A percentile compares a stretch with the other conserved stretches of the same genome.
These are phyloP conservation scores for Wallacemonas sp. DNA, from an alignment of 208 protist genomes.

Conservation along the genomic window DNA sequence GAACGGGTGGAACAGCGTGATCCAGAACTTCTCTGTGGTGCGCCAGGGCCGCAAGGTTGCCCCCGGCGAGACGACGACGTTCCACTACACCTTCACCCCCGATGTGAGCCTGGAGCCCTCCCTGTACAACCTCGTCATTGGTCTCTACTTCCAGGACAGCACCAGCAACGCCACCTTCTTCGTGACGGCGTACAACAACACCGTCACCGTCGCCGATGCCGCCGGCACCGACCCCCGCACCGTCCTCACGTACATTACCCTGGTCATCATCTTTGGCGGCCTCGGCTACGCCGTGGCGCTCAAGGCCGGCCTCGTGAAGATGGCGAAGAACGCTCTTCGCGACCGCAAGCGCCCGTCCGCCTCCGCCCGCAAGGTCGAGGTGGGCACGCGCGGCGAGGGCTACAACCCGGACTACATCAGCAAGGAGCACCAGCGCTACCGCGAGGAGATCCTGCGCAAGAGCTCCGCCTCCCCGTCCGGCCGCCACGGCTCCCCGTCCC, in stretches of 20 bases:
- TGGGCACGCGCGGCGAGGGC: constrained; percentile 45
- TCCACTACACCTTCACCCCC: constrained; percentile 84
- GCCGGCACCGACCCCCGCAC: constrained; percentile 78
- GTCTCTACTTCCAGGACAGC: constrained; percentile 70
- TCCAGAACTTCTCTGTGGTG: constrained; percentile 92
- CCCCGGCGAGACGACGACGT: constrained; percentile 60
- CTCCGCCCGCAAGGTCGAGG: constrained; percentile 23
- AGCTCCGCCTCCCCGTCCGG: constrained; percentile 37
- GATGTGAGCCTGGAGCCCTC: constrained; percentile 68
- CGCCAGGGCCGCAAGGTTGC: constrained; percentile 69
- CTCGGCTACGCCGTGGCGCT: constrained; percentile 50
- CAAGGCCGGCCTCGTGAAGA: constrained; percentile 56
- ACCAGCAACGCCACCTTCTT: constrained; percentile 71
- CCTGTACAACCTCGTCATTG: constrained; percentile 84
- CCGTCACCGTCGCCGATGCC: constrained; percentile 67
- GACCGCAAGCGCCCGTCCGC: constrained; percentile 1
- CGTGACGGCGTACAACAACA: constrained; percentile 72
- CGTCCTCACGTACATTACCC: constrained; percentile 81
- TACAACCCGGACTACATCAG: constrained; percentile 86
- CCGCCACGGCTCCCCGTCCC: constrained; percentile 28
- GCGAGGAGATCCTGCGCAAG: constrained; percentile 59
- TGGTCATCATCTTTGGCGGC: constrained; percentile 58
- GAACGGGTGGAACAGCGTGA: constrained; percentile 34
- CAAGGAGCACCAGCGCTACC: constrained; percentile 77
- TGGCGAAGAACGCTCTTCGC: constrained; percentile 23